A percentile compares a stretch with the other conserved stretches of the same genome.
Evolutionary conservation across 2,329 filamentous ascomycete genomes (phyloP).

Genomic region (Diatrype stigma): DNA sequence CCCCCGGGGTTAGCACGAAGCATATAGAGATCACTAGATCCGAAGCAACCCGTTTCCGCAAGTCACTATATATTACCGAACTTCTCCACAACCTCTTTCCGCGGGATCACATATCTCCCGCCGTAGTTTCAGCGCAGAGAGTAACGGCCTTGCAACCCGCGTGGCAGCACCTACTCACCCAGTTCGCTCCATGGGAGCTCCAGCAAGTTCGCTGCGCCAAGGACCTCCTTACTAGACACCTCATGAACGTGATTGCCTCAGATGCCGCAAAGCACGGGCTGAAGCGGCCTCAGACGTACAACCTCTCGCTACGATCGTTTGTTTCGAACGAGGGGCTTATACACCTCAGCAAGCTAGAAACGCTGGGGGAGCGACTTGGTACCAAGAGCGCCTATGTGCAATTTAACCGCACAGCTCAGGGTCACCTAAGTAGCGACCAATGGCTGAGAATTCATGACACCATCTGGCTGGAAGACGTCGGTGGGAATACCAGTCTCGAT

Average conservation of each 20-base stretch:
- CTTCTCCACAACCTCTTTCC: constrained; percentile 1
- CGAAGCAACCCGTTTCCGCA: not conserved
- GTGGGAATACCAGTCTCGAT: not conserved
- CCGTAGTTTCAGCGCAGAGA: not conserved
- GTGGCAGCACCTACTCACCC: not conserved
- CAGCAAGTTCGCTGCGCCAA: constrained; percentile 7
- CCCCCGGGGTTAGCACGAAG: not conserved
- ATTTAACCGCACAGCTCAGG: not conserved
- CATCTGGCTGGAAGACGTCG: not conserved
- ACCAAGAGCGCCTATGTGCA: not conserved
- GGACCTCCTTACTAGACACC: not conserved
- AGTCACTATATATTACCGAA: constrained; percentile 1
- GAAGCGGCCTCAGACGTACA: not conserved
- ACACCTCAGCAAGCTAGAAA: not conserved
- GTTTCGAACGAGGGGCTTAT: not conserved
- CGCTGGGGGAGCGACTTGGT: not conserved
- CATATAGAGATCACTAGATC: not conserved
- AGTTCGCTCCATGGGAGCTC: constrained; percentile 6
- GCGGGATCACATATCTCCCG: not conserved
- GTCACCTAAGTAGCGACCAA: not conserved
- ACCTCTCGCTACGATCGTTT: not conserved
- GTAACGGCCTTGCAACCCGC: not conserved
- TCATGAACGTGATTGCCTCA: not conserved
- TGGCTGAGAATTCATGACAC: not conserved
- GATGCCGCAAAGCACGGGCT: not conserved